Percentiles rank a stretch among this genome's conserved stretches.
phyloP scores from a whole-genome alignment of 1,139 yeast genomes.

The Suhomyces choctaworum region DNA sequence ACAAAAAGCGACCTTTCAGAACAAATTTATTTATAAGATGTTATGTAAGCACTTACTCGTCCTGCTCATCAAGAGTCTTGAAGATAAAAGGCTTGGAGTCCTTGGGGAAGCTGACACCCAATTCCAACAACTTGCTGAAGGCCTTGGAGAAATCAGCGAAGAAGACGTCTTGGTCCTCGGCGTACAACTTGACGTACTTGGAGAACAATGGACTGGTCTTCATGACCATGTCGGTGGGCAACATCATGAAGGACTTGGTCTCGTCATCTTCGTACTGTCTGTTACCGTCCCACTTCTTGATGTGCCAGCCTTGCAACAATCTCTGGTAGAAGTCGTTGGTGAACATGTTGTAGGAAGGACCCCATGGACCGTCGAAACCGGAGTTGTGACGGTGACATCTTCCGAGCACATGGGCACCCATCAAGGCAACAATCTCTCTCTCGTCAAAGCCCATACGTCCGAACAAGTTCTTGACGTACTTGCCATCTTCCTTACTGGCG shows the following conservation, averaged over 20 bases:
- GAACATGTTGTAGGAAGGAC: slow-evolving; percentile 80
- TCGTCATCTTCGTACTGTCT: slow-evolving; percentile 76
- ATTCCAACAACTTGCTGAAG: slow-evolving; percentile 67
- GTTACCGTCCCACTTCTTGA: slow-evolving; percentile 72
- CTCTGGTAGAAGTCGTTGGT: slow-evolving; percentile 80
- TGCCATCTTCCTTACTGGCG: slow-evolving; percentile 62
- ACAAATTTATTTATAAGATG: neutral
- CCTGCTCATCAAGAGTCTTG: slow-evolving; percentile 72
- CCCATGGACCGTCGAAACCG: slow-evolving; percentile 96
- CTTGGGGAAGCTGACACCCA: slow-evolving; percentile 66
- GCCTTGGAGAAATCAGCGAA: slow-evolving; percentile 73
- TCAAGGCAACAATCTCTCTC: slow-evolving; percentile 79
- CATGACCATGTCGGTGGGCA: slow-evolving; percentile 80
- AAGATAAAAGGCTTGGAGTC: slow-evolving; percentile 50
- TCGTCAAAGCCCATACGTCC: slow-evolving; percentile 76
- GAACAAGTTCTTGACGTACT: slow-evolving; percentile 63
- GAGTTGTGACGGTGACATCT: slow-evolving; percentile 64
- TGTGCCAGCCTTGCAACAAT: slow-evolving; percentile 76
- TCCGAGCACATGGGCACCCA: slow-evolving; percentile 90
- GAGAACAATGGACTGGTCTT: slow-evolving; percentile 64
- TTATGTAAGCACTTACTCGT: neutral
- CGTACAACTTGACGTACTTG: slow-evolving; percentile 69
- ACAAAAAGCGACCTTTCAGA: no score
- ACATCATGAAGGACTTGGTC: slow-evolving; percentile 82
- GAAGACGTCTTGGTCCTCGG: slow-evolving; percentile 67